A percentile compares a stretch with the other conserved stretches of the same genome.
phyloP scores from a whole-genome alignment of 2,329 filamentous ascomycete species.

The Chaetomium olivaceum region DNA sequence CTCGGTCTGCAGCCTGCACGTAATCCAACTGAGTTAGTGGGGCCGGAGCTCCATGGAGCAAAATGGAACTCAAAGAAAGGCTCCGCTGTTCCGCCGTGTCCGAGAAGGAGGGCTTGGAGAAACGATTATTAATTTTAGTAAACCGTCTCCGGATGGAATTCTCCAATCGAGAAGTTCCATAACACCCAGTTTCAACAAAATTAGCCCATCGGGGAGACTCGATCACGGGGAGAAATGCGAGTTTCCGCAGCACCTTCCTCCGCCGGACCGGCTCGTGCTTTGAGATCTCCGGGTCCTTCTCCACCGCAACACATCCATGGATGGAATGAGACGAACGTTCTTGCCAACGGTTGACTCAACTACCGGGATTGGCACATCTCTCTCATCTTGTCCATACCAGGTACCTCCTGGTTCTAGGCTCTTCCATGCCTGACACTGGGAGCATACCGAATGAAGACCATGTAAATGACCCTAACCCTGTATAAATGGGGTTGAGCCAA shows the following conservation, averaged over 20 bases:
- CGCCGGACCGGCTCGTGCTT: neutral
- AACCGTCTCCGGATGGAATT: too few relatives aligned
- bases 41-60: neutral
- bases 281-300: neutral
- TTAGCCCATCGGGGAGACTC: too few relatives aligned
- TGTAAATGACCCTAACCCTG: neutral
- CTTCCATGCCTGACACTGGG: too few relatives aligned
- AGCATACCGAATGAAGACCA: neutral
- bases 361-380: neutral
- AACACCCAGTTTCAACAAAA: too few relatives aligned
- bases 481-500: neutral
- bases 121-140: neutral
- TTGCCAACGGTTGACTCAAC: too few relatives aligned
- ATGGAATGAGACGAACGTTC: too few relatives aligned
- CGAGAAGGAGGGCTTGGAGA: neutral
- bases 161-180: too few relatives aligned
- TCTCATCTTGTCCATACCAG: too few relatives aligned
- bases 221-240: neutral
- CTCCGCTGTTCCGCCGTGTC: slow-evolving; percentile 17
- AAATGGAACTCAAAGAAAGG: neutral
- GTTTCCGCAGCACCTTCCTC: too few relatives aligned
- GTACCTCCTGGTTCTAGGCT: too few relatives aligned
- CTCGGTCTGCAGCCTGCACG: neutral
- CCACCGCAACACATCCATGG: too few relatives aligned
- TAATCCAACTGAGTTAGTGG: neutral